Conservation (phyloP, 352 stramenopile genomes). For the Thraustochytrium sp. region DNA sequence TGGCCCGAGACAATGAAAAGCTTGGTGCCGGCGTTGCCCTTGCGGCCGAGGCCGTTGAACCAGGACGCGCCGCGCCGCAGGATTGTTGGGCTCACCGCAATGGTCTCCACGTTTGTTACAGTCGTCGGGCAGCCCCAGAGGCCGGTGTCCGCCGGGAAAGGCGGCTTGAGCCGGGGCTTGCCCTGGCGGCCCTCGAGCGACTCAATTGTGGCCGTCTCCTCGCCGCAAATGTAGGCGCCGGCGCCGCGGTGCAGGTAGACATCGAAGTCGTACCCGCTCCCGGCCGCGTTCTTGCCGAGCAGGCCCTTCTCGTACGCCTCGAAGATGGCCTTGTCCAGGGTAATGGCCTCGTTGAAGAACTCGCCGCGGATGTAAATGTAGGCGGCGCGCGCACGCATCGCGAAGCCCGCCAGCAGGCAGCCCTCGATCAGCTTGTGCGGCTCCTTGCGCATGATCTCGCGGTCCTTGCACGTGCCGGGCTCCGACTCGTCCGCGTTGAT, state of each 20-base stretch:
- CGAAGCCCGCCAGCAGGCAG: conserved; percentile 93
- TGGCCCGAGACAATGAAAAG: conserved; percentile 99
- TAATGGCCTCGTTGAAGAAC: conserved; percentile 99
- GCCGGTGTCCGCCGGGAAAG: conserved; percentile 97
- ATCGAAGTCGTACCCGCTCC: conserved; percentile 98
- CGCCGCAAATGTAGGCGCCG: conserved; percentile 98
- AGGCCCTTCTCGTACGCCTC: conserved; percentile 94
- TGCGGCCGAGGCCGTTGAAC: conserved; percentile 92
- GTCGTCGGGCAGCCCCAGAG: conserved; percentile 98
- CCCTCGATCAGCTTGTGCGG: conserved; percentile 98
- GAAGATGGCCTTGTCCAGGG: conserved; percentile 97
- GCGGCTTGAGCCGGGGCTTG: conserved; percentile 96
- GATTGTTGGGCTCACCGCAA: conserved; percentile 96
- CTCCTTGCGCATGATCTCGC: conserved; percentile 99
- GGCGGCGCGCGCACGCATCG: conserved; percentile 93
- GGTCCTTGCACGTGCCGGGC: conserved; percentile 98
- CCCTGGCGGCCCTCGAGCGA: conserved; percentile 93
- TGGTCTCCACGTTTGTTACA: conserved; percentile 98
- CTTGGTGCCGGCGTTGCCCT: conserved; percentile 98
- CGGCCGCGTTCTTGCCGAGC: conserved; percentile 91
- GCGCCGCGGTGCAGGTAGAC: conserved; percentile 97
- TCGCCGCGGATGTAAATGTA: conserved; percentile 99
- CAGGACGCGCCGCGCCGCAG: conserved; percentile 88
- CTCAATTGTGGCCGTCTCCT: conserved; percentile 97
- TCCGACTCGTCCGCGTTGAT: conserved; percentile 99